Base-by-base conservation (phyloP, 495 filamentous ascomycete species). In the Talaromyces wortmannii region DNA sequence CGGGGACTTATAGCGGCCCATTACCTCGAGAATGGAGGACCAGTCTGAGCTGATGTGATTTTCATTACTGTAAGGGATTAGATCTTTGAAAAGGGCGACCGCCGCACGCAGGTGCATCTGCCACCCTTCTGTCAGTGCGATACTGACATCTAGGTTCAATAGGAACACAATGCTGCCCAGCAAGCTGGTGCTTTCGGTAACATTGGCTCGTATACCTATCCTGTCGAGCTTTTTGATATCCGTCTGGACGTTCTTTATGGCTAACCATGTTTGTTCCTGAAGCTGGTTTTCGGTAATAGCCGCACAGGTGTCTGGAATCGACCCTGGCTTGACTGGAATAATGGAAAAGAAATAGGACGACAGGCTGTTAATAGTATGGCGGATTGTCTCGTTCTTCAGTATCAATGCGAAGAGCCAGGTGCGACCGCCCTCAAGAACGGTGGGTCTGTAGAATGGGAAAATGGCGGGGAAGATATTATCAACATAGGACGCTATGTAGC, bases 331-430 rank as follows among this genome's bases (percentile, higher is more conserved):
- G 11, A n/a, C 50, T 16, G 12, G 31, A 5, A 45, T 29, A 6
- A 77, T 57, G 44, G 67, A 72, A 59, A 75, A 74, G 59, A 78
- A 80, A 61, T 78, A 79, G 12, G 71, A 69, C 10, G 72, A 73
- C 42, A 76, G 69, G 50, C 74, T 76, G 8, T 79, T 57, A 13
- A 67, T 70, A 3, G 72, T 65, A 50, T 77, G 70, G 17, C 75
- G 70, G 10, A 80, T 63, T 13, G 78, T 69, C 16, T 74, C 76
- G 59, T 76, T 78, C 31, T 67, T 72, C 17, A 67, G 64, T 49
- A 81, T 72, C 58, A 81, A 62, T 17, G 76, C 73, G n/a, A 82
- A 61, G 33, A 83, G 62, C 79, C 78, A 83, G 6, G 71, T 65
- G 50, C 70, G 64, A 11, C 79, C 79, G 15, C 72, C 72, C 55